phyloP scores from a whole-genome alignment of 768 basidiomycete genomes.

The Naganishia antarctica region DNA sequence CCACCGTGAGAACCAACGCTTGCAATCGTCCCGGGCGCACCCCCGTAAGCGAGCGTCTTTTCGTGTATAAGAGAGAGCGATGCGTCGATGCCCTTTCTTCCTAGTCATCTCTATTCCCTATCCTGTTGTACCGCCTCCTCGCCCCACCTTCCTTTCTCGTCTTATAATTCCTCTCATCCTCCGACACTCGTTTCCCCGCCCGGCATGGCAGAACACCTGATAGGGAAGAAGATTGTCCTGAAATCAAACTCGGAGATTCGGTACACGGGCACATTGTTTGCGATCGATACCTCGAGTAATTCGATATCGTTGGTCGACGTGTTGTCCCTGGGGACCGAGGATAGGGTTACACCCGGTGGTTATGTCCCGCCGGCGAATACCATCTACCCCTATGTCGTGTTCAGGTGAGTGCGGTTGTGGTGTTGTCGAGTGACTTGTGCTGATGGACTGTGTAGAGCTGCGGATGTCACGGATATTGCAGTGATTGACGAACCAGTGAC shows the following conservation, averaged over 20 bases:
- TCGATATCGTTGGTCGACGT: constrained; percentile 21
- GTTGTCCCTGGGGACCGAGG: constrained; percentile 23
- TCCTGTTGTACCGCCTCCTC: too few species aligned
- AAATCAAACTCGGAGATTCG: constrained; percentile 28
- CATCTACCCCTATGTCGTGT: constrained; percentile 22
- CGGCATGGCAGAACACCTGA: constrained; percentile 15
- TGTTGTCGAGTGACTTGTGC: not conserved
- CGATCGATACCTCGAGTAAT: not conserved
- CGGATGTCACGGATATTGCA: constrained; percentile 23
- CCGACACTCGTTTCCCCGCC: too few species aligned
- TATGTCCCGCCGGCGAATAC: constrained; percentile 14
- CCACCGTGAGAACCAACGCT: too few species aligned
- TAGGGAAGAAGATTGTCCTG: constrained; percentile 22
- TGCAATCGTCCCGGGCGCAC: too few species aligned
- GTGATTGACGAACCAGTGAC: constrained; percentile 2
- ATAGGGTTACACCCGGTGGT: constrained; percentile 14
- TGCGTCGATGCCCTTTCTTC: too few species aligned
- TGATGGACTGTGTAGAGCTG: constrained; percentile 9
- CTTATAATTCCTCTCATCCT: too few species aligned
- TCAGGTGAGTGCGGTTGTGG: constrained; percentile 8
- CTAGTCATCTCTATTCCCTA: too few species aligned
- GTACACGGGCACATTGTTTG: constrained; percentile 17
- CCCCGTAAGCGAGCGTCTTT: too few species aligned
- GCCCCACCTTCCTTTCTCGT: too few species aligned
- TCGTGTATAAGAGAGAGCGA: too few species aligned